phyloP scores from a whole-genome alignment of 495 filamentous ascomycete genomes.

The Viridothelium virens region DNA sequence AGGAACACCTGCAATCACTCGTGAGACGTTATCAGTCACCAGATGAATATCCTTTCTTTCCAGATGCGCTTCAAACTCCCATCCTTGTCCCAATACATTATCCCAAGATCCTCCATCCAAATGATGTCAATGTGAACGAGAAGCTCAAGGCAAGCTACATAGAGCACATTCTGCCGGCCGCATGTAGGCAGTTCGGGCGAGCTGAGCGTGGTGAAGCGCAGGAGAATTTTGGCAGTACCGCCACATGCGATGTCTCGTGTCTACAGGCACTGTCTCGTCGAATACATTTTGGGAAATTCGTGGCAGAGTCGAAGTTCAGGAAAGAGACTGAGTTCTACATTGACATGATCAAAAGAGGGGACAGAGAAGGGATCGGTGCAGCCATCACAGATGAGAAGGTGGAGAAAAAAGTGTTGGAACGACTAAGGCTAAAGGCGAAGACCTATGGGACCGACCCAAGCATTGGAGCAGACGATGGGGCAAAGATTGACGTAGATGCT shows the following conservation, averaged over 20 bases:
- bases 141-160: constrained; percentile 81
- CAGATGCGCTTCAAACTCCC: constrained; percentile 66
- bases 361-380: constrained; percentile 70
- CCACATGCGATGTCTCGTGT: constrained; percentile 82
- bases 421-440: constrained; percentile 81
- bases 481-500: constrained; percentile 86
- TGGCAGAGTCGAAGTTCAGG: constrained; percentile 95
- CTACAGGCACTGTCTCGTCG: constrained; percentile 85
- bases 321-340: constrained; percentile 75
- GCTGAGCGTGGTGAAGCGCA: constrained; percentile 75
- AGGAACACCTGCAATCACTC: constrained; percentile 85
- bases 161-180: constrained; percentile 68
- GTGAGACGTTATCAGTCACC: constrained; percentile 93
- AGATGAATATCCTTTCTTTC: constrained; percentile 98
- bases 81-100: constrained; percentile 84
- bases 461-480: constrained; percentile 44
- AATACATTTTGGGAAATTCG: constrained; percentile 98
- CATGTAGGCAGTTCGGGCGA: constrained; percentile 63
- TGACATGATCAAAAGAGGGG: constrained; percentile 65
- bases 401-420: constrained; percentile 84
- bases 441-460: constrained; percentile 92
- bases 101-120: constrained; percentile 83
- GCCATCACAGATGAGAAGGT: constrained; percentile 88
- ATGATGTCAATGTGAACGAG: constrained; percentile 85
- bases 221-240: constrained; percentile 93